Base-by-base conservation (phyloP, 2,329 filamentous ascomycete genomes). In the Chalara sp. region DNA sequence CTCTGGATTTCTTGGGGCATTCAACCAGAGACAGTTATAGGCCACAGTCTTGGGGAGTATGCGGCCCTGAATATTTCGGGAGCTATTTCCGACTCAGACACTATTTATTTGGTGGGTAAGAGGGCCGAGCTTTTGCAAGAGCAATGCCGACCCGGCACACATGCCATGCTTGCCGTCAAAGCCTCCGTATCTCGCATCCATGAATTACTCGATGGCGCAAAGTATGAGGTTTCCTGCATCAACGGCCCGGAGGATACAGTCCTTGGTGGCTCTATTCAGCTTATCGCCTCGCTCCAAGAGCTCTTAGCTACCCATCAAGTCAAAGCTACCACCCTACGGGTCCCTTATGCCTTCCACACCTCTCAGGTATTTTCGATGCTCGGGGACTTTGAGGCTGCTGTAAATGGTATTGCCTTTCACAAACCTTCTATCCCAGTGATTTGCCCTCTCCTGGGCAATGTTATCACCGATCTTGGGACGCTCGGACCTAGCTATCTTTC, bases 231-330 rank as follows among this genome's bases (percentile, higher is more conserved):
- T 47, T 84, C 87, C 12, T 93, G 88, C 69, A 77, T 89, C 65
- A 93, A 93, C 59, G 81, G 84, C 0, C 83, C 84, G 0, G 74
- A 81, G 45, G 86, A 89, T 63, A 89, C 83, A 10, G 88, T 93
- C 1, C 73, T 92, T 12, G 80, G 79, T 51, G 68, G 78, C 11
- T 75, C 75, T n/a, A 70, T 72, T 44, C 74, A 78, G 32, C 70
- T 78, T 13, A 75, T 84, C 31, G 72, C 75, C 37, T 70, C 70
- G 3, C 70, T 82, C 10, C 73, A 76, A 8, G 51, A 60, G 40
- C 61, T 70, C 29, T 70, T 85, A 6, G 66, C 71, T 13, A 63
- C 67, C 6, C 70, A 74, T 51, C 76, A 76, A 2, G 76, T 81
- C 68, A 83, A 82, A 64, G 75, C 74, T 49, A 80, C 75, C 11